These are phyloP conservation scores for Axilococcus clingmanii DNA, from an alignment of 139 green algal species.

Conservation along the genomic window DNA sequence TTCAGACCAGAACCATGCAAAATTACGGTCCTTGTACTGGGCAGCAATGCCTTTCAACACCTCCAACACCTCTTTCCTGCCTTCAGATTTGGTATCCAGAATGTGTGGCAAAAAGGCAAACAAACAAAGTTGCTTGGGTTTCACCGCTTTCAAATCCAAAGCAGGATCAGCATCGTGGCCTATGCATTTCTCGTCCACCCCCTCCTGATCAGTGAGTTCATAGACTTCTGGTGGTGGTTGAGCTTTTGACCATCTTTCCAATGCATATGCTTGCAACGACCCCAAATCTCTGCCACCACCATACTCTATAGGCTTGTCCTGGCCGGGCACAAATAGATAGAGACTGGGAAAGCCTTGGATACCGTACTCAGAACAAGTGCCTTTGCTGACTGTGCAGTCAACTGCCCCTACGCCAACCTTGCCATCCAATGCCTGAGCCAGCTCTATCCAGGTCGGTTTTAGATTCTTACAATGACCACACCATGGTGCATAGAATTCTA, in stretches of 20 bases:
- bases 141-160: conserved; percentile 16
- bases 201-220: conserved; percentile 54
- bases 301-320: conserved; percentile 72
- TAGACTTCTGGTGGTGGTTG: conserved; percentile 50
- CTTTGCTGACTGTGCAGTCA: conserved; percentile 67
- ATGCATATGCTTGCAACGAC: conserved; percentile 45
- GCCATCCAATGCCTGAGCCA: conserved; percentile 47
- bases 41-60: conserved; percentile 50
- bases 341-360: conserved; percentile 84
- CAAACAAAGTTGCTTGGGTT: conserved; percentile 64
- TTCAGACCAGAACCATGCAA: conserved; percentile 70
- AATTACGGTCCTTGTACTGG: conserved; percentile 62
- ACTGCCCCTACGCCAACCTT: conserved; percentile 78
- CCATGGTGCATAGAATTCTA: conserved; percentile 64
- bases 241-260: conserved; percentile 25
- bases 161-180: conserved; percentile 27
- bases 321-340: conserved; percentile 75
- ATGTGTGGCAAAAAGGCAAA: conserved; percentile 87
- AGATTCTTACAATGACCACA: conserved; percentile 83
- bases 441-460: conserved; percentile 62
- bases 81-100: conserved; percentile 66
- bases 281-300: conserved; percentile 47
- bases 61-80: conserved; percentile 54
- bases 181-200: conserved; percentile 50
- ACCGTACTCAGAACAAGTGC: conserved; percentile 44